Base-by-base conservation (phyloP, 345 rosid species). In the Alliaria petiolata region DNA sequence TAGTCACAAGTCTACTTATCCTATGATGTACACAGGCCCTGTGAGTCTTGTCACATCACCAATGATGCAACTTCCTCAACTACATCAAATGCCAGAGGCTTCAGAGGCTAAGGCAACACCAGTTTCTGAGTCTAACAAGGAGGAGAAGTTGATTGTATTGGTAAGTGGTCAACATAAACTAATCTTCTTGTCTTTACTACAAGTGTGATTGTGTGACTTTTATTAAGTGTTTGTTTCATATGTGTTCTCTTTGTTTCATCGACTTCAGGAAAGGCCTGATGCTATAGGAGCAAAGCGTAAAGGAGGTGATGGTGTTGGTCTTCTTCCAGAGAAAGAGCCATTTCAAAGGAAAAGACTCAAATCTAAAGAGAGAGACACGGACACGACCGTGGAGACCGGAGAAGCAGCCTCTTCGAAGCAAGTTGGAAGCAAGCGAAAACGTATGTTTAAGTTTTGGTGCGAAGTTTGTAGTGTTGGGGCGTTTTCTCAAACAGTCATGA, bases 261-360 rank as follows among this genome's bases (percentile, higher is more conserved):
- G 72, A 8, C 76, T 81, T 82, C 84, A 87, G 93, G 79, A 68
- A 3, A 90, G 81, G 80, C 80, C 86, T 12, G 80, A 81, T 40
- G 65, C 84, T 50, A 65, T 54, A 50, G 81, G 75, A 67, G 54
- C 20, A 65, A 90, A 83, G 78, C 71, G 85, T 70, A 85, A 85
- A 71, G 70, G 79, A 81, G 77, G n/a, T n/a, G n/a, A 77, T 58
- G 42, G 13, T 67, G 62, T 54, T 33, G 58, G 31, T 28, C 31
- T 28, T n/a, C n/a, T n/a, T 28, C 31, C 31, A 28, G 83, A 79
- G 19, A 44, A 73, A 77, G 75, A 81, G 4, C 83, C 83, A 47
- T 78, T 82, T 14, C 54, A 67, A 69, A 82, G 80, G 45, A 85
- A 58, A 79, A 88, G 64, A 69, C 87, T 82, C 70, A 75, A 77